Evolutionary conservation across 257 asterid genomes (phyloP).

Genomic region (Verbascum thapsus): DNA sequence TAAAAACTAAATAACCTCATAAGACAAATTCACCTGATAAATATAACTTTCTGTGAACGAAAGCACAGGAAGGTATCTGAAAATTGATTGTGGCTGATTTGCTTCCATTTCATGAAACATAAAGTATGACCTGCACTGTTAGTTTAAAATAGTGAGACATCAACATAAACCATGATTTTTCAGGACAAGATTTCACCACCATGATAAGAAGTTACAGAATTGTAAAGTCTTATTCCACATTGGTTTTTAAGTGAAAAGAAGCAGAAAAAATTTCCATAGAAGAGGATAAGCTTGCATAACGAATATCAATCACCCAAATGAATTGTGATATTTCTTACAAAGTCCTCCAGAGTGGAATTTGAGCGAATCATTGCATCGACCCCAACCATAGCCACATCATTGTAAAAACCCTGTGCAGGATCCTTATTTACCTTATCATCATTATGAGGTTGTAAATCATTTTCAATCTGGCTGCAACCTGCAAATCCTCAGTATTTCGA

Average conservation of each 20-base stretch:
- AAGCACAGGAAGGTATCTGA: constrained; percentile 82
- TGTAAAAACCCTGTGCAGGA: constrained; percentile 28
- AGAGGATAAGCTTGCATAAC: background rate
- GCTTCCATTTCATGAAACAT: constrained; percentile 86
- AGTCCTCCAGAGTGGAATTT: constrained; percentile 92
- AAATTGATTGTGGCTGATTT: constrained; percentile 57
- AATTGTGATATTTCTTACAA: constrained; percentile 57
- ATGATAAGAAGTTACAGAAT: constrained; percentile 18
- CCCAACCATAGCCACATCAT: constrained; percentile 58
- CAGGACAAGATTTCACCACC: background rate
- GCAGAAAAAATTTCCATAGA: background rate
- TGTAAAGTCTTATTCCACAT: constrained; percentile 8
- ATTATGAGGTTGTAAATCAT: constrained; percentile 28
- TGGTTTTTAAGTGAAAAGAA: constrained; percentile 7
- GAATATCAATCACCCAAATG: constrained; percentile 10
- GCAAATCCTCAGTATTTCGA: constrained; percentile 32
- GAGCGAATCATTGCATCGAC: constrained; percentile 82
- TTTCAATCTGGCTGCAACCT: constrained; percentile 46
- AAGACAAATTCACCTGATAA: constrained; percentile 69
- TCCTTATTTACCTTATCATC: constrained; percentile 36
- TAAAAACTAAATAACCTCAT: background rate
- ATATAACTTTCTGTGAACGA: constrained; percentile 89
- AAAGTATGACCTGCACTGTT: constrained; percentile 92
- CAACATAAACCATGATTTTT: constrained; percentile 1
- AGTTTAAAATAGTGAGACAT: constrained; percentile 18